Evolutionary conservation across 768 basidiomycete genomes (phyloP).

Genomic region (Pulveroboletus sp.): DNA sequence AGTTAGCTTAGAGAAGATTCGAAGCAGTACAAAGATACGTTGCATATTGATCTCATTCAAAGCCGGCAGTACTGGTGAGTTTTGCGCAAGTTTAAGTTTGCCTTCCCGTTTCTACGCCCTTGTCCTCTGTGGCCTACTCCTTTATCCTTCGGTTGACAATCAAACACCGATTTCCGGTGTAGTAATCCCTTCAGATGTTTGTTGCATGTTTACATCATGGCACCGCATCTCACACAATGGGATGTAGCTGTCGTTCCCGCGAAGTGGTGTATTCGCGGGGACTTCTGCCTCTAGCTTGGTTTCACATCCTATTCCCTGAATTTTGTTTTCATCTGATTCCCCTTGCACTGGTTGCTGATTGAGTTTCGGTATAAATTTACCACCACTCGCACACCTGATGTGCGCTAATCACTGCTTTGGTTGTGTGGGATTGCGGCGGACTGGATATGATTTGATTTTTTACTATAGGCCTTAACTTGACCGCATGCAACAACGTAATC

Average conservation of each 20-base stretch:
- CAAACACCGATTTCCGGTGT: neutral
- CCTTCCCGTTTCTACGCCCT: neutral
- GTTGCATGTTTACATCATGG: neutral
- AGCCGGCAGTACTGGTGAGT: constrained; percentile 84
- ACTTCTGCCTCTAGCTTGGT: neutral
- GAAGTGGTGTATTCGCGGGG: neutral
- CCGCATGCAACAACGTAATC: constrained; percentile 91
- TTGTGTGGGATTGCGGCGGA: neutral
- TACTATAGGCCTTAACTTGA: constrained; percentile 73
- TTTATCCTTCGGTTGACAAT: neutral
- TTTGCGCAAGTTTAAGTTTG: neutral
- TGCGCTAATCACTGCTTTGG: neutral
- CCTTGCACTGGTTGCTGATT: constrained; percentile 12
- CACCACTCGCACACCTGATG: neutral
- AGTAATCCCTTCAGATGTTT: neutral
- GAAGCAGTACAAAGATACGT: constrained; percentile 46
- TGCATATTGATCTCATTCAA: constrained; percentile 96
- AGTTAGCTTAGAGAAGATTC: constrained; percentile 68
- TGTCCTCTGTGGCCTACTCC: neutral
- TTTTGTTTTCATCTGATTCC: neutral
- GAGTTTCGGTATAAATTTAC: constrained; percentile 1
- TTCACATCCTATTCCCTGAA: neutral
- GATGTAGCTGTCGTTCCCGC: neutral
- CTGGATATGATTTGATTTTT: constrained; percentile 3
- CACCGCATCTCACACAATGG: neutral